Conservation (phyloP, 345 rosid genomes). For the Hibiscus syriacus region DNA sequence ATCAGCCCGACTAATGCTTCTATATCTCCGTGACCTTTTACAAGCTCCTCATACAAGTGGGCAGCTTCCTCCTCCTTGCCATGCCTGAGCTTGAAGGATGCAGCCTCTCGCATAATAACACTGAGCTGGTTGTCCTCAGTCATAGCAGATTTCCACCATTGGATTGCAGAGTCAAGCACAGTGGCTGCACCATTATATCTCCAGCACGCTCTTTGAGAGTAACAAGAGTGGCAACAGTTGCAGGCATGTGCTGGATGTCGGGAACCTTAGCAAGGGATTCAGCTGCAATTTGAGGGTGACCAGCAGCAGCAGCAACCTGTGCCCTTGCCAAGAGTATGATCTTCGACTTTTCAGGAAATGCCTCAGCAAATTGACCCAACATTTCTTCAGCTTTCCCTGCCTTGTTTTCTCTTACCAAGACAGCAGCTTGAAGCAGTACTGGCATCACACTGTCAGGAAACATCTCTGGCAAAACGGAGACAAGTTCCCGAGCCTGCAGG, state of each 20-base stretch:
- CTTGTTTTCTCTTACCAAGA: conserved; percentile 67
- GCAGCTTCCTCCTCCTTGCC: conserved; percentile 80
- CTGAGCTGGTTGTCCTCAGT: conserved; percentile 61
- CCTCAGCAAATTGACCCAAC: conserved; percentile 57
- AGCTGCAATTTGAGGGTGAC: conserved; percentile 72
- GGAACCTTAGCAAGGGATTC: conserved; percentile 64
- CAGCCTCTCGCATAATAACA: conserved; percentile 58
- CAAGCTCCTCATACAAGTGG: conserved; percentile 69
- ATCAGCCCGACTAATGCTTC: conserved; percentile 71
- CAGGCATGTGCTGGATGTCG: conserved; percentile 88
- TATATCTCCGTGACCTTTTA: conserved; percentile 40
- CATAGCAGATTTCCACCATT: conserved; percentile 95
- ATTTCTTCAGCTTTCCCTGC: conserved; percentile 78
- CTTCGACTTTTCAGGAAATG: conserved; percentile 51
- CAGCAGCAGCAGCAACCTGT: conserved; percentile 95
- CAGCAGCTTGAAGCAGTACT: conserved; percentile 13
- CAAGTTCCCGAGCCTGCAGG: conserved; percentile 81
- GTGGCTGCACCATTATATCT: conserved; percentile 67
- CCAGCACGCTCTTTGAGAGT: conserved; percentile 83
- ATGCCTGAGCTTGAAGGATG: conserved; percentile 23
- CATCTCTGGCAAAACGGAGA: conserved; percentile 44
- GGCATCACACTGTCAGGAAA: conserved; percentile 64
- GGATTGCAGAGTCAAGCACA: conserved; percentile 66
- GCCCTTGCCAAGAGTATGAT: conserved; percentile 73
- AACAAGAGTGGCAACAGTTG: conserved; percentile 34